A percentile compares a stretch with the other conserved stretches of the same genome.
These are phyloP conservation scores for Monosporascus sp. DNA, from an alignment of 2,329 filamentous ascomycete genomes.

Conservation along the genomic window DNA sequence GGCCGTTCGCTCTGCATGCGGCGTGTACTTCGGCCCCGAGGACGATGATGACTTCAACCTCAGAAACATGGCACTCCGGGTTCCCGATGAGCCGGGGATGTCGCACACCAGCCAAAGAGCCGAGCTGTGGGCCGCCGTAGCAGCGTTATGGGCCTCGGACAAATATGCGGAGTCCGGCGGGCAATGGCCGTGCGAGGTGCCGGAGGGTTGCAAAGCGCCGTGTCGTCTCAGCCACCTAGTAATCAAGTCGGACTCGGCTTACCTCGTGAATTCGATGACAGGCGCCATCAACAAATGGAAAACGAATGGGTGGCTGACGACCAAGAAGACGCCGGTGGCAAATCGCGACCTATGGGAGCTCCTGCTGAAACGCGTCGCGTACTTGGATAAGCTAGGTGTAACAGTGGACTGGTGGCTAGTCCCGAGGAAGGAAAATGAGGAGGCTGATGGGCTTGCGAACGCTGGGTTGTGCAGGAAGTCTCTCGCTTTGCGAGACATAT, in stretches of 20 bases:
- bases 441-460: constrained; percentile 7
- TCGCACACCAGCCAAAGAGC: constrained; percentile 8
- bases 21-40: constrained; percentile 3
- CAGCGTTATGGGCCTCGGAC: neutral
- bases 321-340: constrained; percentile 1
- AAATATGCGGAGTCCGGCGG: constrained; percentile 2
- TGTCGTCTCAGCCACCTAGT: constrained; percentile 6
- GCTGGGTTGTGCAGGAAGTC: neutral
- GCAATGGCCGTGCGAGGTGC: constrained; percentile 4
- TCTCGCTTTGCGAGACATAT: no score
- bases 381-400: neutral
- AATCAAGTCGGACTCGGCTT: constrained; percentile 11
- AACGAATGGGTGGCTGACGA: constrained; percentile 7
- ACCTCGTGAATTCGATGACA: constrained; percentile 10
- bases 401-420: constrained; percentile 10
- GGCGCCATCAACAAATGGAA: constrained; percentile 6
- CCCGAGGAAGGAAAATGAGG: constrained; percentile 4
- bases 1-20: constrained; percentile 4
- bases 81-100: neutral
- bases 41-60: neutral
- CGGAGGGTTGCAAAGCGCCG: neutral
- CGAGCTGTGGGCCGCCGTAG: constrained; percentile 5
- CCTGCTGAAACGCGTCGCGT: neutral
- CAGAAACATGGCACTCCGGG: neutral
- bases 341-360: constrained; percentile 3